Evolutionary conservation across 2,329 filamentous ascomycete species (phyloP).

Genomic region (Thelonectria blattea): DNA sequence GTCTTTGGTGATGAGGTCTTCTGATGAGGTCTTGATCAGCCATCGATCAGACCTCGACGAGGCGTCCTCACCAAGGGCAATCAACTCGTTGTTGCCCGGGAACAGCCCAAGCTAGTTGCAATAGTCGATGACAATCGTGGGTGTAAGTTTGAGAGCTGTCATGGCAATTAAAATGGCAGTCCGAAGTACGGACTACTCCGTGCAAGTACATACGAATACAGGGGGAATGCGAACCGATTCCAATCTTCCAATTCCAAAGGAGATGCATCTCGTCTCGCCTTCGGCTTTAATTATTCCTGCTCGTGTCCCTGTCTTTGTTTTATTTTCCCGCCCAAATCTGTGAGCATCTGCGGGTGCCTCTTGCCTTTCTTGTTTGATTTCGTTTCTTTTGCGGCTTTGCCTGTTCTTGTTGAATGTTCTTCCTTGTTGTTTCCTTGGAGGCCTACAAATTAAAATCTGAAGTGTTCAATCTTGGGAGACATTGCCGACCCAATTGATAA

Average conservation of each 20-base stretch:
- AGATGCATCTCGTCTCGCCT: not conserved
- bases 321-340: no score
- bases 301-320: not conserved
- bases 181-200: no score
- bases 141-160: conserved; percentile 7
- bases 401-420: no score
- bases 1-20: not conserved
- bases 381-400: no score
- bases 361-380: not conserved
- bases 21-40: not conserved
- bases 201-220: no score
- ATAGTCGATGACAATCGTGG: conserved; percentile 4
- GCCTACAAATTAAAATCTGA: no score
- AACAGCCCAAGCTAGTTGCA: conserved; percentile 5
- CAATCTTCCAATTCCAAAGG: conserved; percentile 1
- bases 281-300: not conserved
- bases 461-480: no score
- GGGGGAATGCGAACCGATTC: conserved; percentile 1
- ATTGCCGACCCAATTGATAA: no score
- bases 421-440: no score
- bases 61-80: not conserved
- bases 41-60: not conserved
- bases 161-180: no score
- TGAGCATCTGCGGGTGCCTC: no score
- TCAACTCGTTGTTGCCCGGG: not conserved